Base-by-base conservation (phyloP, 257 asterid species). In the Solanum virginianum region DNA sequence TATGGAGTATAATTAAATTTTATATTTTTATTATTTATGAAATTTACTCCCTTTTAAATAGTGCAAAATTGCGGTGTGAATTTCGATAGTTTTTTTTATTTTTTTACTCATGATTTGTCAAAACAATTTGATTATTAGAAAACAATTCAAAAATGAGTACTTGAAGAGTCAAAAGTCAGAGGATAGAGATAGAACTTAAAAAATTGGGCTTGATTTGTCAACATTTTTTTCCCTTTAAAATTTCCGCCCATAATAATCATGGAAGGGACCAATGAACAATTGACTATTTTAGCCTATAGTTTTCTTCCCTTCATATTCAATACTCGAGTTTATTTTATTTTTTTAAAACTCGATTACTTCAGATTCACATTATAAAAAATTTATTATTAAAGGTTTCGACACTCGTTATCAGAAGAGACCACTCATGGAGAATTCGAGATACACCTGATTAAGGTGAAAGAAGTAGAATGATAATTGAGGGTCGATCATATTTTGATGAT, bases 121-220 rank as follows among this genome's bases (percentile, higher is more conserved):
- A 51, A 49, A 77, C 10, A 51, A 77, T 75, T 10, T 77, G 8
- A 7, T 49, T 75, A 22, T 14, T 51, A 15, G 41, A 74, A 77
- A 77, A 2, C 82, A 77, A 75, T 75, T 75, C 1, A 75, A 75
- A 75, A 49, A 24, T 8, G 24, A 77, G 24, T 16, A 75, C 10
- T 77, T 51, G 22, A 24, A 77, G 22, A 75, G 45, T 77, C 47
- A 77, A 26, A 75, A 51, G 82, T 77, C 63, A 51, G 6, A 77
- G 82, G 47, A 8, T 77, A 77, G 1, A 77, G 41, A 49, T 32
- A 5, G 1, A 29, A 1, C 22, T n/a, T 0, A 59, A 7, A 47
- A 24, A 9, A 24, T 15, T 49, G 82, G 7, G 62, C 26, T 51
- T 53, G 82, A 26, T 77, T 77, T 77, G 24, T 51, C 63, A 77